A percentile compares a stretch with the other conserved stretches of the same genome.
Evolutionary conservation across 108 stramenopile genomes (phyloP).

Genomic region (Thalassiosira profunda): DNA sequence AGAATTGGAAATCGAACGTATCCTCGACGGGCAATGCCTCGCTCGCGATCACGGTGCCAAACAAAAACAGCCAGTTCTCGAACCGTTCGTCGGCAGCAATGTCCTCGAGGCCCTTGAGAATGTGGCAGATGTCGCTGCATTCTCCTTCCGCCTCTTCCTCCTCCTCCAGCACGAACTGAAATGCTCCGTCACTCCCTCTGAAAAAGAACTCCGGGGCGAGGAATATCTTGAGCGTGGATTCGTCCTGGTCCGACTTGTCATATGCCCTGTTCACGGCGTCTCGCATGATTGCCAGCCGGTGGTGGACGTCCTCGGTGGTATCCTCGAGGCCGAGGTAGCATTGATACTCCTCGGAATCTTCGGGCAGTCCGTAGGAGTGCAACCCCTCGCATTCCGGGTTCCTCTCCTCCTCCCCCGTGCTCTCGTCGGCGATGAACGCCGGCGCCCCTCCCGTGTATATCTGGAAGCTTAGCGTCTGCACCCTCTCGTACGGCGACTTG

Average conservation of each 20-base stretch:
- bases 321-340: slow-evolving; percentile 75
- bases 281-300: slow-evolving; percentile 60
- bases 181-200: slow-evolving; percentile 65
- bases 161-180: slow-evolving; percentile 50
- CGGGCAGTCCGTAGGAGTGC: slow-evolving; percentile 50
- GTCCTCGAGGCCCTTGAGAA: slow-evolving; percentile 62
- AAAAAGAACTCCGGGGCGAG: slow-evolving; percentile 82
- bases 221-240: slow-evolving; percentile 64
- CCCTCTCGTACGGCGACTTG: slow-evolving; percentile 37
- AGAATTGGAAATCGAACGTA: slow-evolving; percentile 60
- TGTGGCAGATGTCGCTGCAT: slow-evolving; percentile 63
- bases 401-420: slow-evolving; percentile 3
- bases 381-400: slow-evolving; percentile 58
- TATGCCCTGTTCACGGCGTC: slow-evolving; percentile 73
- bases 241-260: slow-evolving; percentile 38
- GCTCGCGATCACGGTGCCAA: slow-evolving; percentile 69
- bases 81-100: slow-evolving; percentile 60
- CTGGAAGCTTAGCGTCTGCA: slow-evolving; percentile 67
- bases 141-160: slow-evolving; percentile 24
- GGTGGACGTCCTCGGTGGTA: slow-evolving; percentile 43
- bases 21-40: slow-evolving; percentile 50
- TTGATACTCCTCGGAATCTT: slow-evolving; percentile 36
- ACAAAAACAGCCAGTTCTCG: slow-evolving; percentile 76
- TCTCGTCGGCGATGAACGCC: slow-evolving; percentile 28
- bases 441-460: slow-evolving; percentile 78